Percentiles rank a stretch among this genome's conserved stretches.
phyloP scores from a whole-genome alignment of 306 rosid species.

The Argentina anserina region DNA sequence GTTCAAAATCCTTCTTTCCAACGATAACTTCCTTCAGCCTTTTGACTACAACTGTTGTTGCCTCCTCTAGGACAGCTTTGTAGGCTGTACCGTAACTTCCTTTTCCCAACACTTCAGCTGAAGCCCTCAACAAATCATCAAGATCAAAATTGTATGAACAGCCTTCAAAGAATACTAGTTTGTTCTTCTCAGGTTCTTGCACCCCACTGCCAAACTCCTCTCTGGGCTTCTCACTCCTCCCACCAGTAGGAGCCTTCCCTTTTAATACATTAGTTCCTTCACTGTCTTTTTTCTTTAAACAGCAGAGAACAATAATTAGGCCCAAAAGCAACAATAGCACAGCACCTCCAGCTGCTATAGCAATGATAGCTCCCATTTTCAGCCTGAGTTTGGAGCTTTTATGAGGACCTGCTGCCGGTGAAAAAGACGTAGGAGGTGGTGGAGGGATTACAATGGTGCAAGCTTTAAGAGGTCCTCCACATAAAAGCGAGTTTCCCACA shows the following conservation, averaged over 20 bases:
- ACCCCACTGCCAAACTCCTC: slow-evolving; percentile 91
- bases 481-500: slow-evolving; percentile 65
- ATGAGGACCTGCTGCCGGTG: slow-evolving; percentile 35
- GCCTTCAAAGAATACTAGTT: slow-evolving; percentile 81
- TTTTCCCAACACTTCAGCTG: slow-evolving; percentile 86
- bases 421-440: slow-evolving; percentile 42
- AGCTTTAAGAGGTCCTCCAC: slow-evolving; percentile 69
- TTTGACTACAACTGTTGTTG: slow-evolving; percentile 81
- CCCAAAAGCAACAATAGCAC: slow-evolving; percentile 46
- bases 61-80: slow-evolving; percentile 78
- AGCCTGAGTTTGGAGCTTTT: slow-evolving; percentile 50
- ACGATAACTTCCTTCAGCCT: slow-evolving; percentile 85
- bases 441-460: slow-evolving; percentile 48
- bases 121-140: slow-evolving; percentile 79
- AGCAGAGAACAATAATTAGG: slow-evolving; percentile 53
- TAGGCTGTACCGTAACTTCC: slow-evolving; percentile 87
- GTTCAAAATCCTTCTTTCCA: slow-evolving; percentile 74
- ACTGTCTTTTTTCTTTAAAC: slow-evolving; percentile 45
- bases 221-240: slow-evolving; percentile 77
- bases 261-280: slow-evolving; percentile 36
- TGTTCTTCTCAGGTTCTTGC: slow-evolving; percentile 84
- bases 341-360: slow-evolving; percentile 74
- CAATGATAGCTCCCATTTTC: slow-evolving; percentile 61
- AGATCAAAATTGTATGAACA: slow-evolving; percentile 85
- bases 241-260: slow-evolving; percentile 59